A percentile compares a stretch with the other conserved stretches of the same genome.
phyloP scores from a whole-genome alignment of 176 grass and related monocot species.

The Areca catechu region DNA sequence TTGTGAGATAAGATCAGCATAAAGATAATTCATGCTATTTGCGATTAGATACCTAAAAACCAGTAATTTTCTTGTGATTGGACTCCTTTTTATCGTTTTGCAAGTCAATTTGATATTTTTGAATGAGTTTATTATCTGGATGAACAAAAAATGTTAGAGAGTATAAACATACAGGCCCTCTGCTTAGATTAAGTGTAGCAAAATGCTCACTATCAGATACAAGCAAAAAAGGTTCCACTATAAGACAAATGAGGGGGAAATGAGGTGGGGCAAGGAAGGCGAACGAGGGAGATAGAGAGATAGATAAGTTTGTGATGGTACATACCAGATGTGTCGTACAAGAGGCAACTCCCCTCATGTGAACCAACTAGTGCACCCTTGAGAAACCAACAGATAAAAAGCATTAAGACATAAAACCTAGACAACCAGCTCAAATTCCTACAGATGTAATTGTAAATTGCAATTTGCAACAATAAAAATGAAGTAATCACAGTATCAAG shows the following conservation, averaged over 20 bases:
- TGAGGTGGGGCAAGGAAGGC: background rate
- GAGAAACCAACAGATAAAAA: constrained; percentile 21
- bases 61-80: constrained; percentile 91
- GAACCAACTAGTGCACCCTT: constrained; percentile 86
- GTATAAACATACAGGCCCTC: background rate
- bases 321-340: constrained; percentile 93
- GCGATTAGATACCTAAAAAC: constrained; percentile 57
- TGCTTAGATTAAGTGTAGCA: too few species aligned
- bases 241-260: too few species aligned
- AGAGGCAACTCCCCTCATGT: constrained; percentile 70
- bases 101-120: constrained; percentile 64
- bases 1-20: background rate
- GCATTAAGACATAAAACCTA: constrained; percentile 11
- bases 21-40: too few species aligned
- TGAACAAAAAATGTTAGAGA: constrained; percentile 18
- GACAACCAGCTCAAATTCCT: too few species aligned
- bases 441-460: too few species aligned
- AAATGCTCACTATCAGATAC: too few species aligned
- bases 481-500: too few species aligned
- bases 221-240: too few species aligned
- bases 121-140: constrained; percentile 85
- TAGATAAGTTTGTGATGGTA: background rate
- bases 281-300: background rate
- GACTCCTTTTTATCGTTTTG: constrained; percentile 97
- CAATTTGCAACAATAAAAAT: too few species aligned